Evolutionary conservation across 352 stramenopile species (phyloP), one percentile per base, ranked within the genome.

Genomic region (Pythium brachiatum): DNA sequence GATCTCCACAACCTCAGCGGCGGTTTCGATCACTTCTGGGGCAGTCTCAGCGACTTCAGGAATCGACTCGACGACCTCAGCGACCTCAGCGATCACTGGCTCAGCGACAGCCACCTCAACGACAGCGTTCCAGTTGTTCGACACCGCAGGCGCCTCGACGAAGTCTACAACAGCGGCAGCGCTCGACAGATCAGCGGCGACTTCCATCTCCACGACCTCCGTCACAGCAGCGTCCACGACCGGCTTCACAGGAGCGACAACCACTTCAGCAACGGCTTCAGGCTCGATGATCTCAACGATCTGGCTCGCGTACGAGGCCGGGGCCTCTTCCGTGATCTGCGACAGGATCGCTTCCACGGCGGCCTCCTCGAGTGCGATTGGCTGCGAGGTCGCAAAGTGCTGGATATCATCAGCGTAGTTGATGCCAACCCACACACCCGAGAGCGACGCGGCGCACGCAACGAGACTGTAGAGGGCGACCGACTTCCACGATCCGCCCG

Each of bases 401-500:
- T 48, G 29, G 23, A 48, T 16, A n/a, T 50, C 16, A 2, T 50
- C 47, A 26, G 48, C 62, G 44, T 57, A 70, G 29, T 70, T 60
- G 20, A 63, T 32, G 34, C 63, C 63, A 21, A 70, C 51, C 53
- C 55, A 65, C 18, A 56, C 63, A 25, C 63, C 63, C 18, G 55
- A 62, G 3, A 70, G 36, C 16, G 56, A 70, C 0, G 63, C 56
- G 13, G 51, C 56, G 39, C 27, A 51, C 1, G 55, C 51, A 31
- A 64, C 51, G 27, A 65, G 48, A 1, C 38, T 53, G 51, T 53
- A 70, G n/a, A 70, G 34, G 0, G 56, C 56, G 15, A 57, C 48
- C 5, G 55, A 34, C 56, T 70, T 70, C 63, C 63, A 64, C 41
- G 63, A 65, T 18, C 63, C 57, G 13, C 44, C 23, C 26, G 63